Evolutionary conservation across 345 rosid species (phyloP).

Genomic region (Carallia pectinifolia): DNA sequence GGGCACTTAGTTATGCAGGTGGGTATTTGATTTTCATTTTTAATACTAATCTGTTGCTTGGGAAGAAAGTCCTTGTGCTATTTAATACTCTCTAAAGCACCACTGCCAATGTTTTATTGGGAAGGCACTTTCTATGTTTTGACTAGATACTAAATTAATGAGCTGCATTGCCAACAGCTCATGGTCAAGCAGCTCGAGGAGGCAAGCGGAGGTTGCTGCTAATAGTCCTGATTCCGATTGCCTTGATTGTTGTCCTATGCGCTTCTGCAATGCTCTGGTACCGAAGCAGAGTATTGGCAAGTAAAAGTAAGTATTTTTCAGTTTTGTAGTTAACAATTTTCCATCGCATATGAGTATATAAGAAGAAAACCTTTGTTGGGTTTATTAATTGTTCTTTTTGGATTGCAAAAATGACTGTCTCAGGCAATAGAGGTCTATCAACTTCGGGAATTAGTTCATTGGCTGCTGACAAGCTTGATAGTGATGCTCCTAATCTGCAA

Average conservation of each 20-base stretch:
- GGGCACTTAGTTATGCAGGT: constrained; percentile 45
- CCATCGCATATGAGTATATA: not conserved
- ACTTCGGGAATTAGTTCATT: not conserved
- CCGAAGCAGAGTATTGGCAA: constrained; percentile 13
- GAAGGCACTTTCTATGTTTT: too few species aligned
- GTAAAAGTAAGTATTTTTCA: constrained; percentile 19
- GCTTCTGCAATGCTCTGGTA: constrained; percentile 9
- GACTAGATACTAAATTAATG: not conserved
- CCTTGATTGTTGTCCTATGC: constrained; percentile 17
- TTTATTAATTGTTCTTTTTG: not conserved
- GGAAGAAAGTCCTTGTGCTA: too few species aligned
- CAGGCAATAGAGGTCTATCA: not conserved
- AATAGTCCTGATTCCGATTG: constrained; percentile 21
- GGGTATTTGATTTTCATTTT: not conserved
- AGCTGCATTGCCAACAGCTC: constrained; percentile 22
- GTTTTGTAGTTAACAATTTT: not conserved
- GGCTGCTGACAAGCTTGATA: constrained; percentile 1
- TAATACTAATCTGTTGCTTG: too few species aligned
- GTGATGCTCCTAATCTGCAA: constrained; percentile 22
- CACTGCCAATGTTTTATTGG: too few species aligned
- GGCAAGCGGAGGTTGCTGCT: constrained; percentile 21
- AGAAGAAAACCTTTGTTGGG: not conserved
- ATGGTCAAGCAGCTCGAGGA: constrained; percentile 13
- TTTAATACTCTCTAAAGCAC: too few species aligned
- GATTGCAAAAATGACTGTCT: not conserved